Evolutionary conservation across 2,329 filamentous ascomycete genomes (phyloP).

Genomic region (Calonectria pseudoreteaudii): DNA sequence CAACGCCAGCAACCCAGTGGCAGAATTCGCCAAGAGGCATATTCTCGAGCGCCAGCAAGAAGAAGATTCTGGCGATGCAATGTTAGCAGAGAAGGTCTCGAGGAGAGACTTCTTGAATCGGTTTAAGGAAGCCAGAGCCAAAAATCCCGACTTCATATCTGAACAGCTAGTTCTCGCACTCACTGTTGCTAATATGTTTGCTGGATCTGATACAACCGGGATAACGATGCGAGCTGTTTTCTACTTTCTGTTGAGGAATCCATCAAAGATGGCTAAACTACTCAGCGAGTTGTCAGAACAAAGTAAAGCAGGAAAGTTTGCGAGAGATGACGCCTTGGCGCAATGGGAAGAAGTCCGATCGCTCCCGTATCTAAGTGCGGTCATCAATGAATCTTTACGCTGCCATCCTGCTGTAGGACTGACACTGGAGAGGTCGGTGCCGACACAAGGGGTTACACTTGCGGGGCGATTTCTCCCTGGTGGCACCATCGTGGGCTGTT

Average conservation of each 20-base stretch:
- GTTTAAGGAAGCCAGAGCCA: not conserved
- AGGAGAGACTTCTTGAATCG: not conserved
- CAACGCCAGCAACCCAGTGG: not conserved
- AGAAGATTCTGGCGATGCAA: not conserved
- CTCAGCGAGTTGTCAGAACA: not conserved
- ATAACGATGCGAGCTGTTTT: not conserved
- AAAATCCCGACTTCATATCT: not conserved
- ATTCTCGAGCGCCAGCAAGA: not conserved
- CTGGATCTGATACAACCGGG: not conserved
- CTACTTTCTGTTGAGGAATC: not conserved
- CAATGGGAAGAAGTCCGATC: not conserved
- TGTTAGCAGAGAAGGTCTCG: not conserved
- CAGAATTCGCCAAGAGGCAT: not conserved
- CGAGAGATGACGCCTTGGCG: not conserved
- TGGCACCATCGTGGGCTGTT: not conserved
- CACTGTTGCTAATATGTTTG: not conserved
- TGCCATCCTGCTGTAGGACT: not conserved
- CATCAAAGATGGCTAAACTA: not conserved
- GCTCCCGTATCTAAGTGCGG: not conserved
- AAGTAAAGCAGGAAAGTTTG: not conserved
- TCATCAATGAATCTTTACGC: not conserved
- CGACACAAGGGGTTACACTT: not conserved
- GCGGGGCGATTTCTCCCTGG: not conserved
- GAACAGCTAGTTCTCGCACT: not conserved
- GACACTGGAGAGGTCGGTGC: not conserved